Percentiles rank a stretch among this genome's conserved stretches.
Conservation (phyloP, 805 yeast species). For the Ogataea chonburiensis region DNA sequence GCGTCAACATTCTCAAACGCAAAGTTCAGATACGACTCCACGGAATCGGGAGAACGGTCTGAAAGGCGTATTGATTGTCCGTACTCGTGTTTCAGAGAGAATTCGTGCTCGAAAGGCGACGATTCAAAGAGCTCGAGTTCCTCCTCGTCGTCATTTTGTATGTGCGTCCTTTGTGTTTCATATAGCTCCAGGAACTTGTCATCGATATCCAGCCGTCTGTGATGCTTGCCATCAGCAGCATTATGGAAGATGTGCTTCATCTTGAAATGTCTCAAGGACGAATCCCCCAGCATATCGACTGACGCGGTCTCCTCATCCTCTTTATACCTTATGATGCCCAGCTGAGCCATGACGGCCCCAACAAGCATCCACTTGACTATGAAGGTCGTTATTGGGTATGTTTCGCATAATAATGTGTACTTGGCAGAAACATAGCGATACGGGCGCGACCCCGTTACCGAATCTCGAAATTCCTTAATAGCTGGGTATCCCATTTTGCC, state of each 20-base stretch:
- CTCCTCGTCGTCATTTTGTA: constrained; percentile 3
- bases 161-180: background rate
- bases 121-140: constrained; percentile 8
- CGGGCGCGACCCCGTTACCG: background rate
- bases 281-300: background rate
- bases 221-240: constrained; percentile 47
- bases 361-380: background rate
- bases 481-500: constrained; percentile 4
- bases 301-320: background rate
- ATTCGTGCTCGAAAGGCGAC: constrained; percentile 25
- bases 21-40: constrained; percentile 64
- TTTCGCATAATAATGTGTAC: background rate
- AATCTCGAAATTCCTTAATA: background rate
- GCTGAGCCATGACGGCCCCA: background rate
- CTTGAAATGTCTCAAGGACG: constrained; percentile 21
- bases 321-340: no score
- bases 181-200: constrained; percentile 9
- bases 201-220: constrained; percentile 37
- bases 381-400: constrained; percentile 2
- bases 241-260: constrained; percentile 63
- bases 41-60: constrained; percentile 54
- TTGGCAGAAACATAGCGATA: background rate
- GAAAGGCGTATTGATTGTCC: constrained; percentile 37
- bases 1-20: constrained; percentile 43
- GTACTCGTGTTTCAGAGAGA: constrained; percentile 16